Evolutionary conservation across 2,329 filamentous ascomycete species (phyloP).

Genomic region (Tolypocladium cylindrosporum): DNA sequence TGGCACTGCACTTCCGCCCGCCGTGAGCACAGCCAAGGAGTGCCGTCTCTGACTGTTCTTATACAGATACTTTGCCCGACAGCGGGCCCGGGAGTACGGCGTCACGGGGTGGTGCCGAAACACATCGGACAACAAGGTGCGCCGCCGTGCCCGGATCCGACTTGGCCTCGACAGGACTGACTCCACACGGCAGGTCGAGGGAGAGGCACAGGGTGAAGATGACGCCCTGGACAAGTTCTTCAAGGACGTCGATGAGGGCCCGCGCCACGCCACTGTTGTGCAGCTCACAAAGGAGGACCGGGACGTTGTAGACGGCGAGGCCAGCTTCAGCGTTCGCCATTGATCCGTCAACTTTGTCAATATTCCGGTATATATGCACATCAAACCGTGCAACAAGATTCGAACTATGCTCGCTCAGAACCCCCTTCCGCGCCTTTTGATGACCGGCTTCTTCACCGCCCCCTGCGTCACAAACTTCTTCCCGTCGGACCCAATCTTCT

Average conservation of each 20-base stretch:
- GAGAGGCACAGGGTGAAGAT: slow-evolving; percentile 73
- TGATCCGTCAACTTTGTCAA: slow-evolving; percentile 9
- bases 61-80: slow-evolving; percentile 42
- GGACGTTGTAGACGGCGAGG: slow-evolving; percentile 55
- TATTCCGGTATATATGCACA: not conserved
- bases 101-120: slow-evolving; percentile 56
- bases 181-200: slow-evolving; percentile 58
- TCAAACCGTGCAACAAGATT: not conserved
- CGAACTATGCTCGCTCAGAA: slow-evolving; percentile 24
- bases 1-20: not conserved
- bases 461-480: slow-evolving; percentile 55
- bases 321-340: slow-evolving; percentile 48
- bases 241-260: slow-evolving; percentile 66
- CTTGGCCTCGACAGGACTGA: not conserved
- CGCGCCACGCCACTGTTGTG: slow-evolving; percentile 60
- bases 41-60: not conserved
- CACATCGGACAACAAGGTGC: slow-evolving; percentile 39
- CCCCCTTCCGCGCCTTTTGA: slow-evolving; percentile 45
- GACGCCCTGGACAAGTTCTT: slow-evolving; percentile 59
- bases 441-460: slow-evolving; percentile 50
- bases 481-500: slow-evolving; percentile 22
- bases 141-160: no score
- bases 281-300: slow-evolving; percentile 63
- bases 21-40: no score
- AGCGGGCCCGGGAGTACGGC: slow-evolving; percentile 36